Evolutionary conservation across 2,329 filamentous ascomycete genomes (phyloP), one percentile per base, ranked within the genome.

Genomic region (Arthrobotrys conoides): DNA sequence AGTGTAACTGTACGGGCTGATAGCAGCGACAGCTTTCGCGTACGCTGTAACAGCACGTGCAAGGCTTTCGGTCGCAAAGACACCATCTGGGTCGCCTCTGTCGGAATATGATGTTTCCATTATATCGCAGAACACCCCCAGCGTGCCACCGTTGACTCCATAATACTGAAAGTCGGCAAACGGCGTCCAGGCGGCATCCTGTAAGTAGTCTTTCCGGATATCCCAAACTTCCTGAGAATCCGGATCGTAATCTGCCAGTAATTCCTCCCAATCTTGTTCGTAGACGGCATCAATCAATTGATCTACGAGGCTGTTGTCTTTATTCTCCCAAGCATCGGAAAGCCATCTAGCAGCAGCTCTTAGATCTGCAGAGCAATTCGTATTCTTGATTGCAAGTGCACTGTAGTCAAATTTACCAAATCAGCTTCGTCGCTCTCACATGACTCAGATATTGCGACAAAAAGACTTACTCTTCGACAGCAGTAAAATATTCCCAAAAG

Each of bases 401-500:
- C 75, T 77, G 12, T 49, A 20, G 44, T 18, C 9, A n/a, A 5
- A 20, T 18, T 20, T 2, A 46, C 48, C 8, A 20, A 24, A 14
- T 41, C 16, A 41, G 38, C 14, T 5, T 22, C n/a, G 20, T 36
- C 4, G 44, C 6, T 22, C 14, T n/a, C 6, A 24, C 22, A 8
- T 1, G 27, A 6, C 6, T 51, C 20, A 24, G 44, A 46, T 44
- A 1, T 44, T 16, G 12, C 22, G 22, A 6, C 20, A 49, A 27
- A 18, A 1, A 38, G 18, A 72, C 75, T 33, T 53, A 83, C 79
- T 82, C 67, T 83, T 83, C 84, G 12, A 86, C 70, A 4, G 84
- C 82, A 27, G 84, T 84, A 46, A 83, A 86, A 78, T 85, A 86
- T 41, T 84, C 82, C 30, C 82, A 84, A 80, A 85, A 84, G 67